Percentiles rank a stretch among this genome's conserved stretches.
Conservation (phyloP, 192 early-diverging fungal species). For the Coemansia sp. region DNA sequence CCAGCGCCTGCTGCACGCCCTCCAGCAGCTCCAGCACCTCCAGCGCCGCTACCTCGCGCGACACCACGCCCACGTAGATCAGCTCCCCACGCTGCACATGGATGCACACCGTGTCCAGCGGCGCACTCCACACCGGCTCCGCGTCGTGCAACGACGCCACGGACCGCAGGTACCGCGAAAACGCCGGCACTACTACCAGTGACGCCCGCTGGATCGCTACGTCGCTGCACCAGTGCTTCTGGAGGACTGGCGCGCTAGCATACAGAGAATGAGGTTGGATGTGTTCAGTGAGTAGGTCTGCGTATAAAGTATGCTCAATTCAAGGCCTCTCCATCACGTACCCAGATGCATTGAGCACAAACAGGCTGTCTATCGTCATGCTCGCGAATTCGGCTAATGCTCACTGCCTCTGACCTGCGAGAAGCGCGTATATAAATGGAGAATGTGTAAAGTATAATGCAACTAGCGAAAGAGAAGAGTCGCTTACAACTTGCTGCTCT, state of each 20-base stretch:
- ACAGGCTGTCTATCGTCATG: conserved; percentile 62
- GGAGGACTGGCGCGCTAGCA: conserved; percentile 74
- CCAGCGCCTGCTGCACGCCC: conserved; percentile 68
- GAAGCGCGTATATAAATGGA: too few species aligned
- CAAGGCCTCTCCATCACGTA: conserved; percentile 29
- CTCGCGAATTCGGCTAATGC: background rate
- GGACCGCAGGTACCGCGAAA: conserved; percentile 52
- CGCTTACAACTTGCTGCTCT: too few species aligned
- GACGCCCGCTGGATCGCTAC: conserved; percentile 58
- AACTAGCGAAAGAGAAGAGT: too few species aligned
- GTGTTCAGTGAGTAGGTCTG: too few species aligned
- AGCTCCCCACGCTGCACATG: conserved; percentile 59
- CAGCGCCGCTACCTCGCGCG: conserved; percentile 74
- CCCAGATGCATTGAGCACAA: conserved; percentile 65
- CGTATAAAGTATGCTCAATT: too few species aligned
- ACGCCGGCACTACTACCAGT: conserved; percentile 62
- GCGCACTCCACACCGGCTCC: conserved; percentile 28
- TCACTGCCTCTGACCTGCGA: too few species aligned
- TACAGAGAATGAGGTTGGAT: background rate
- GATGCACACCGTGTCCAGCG: conserved; percentile 17
- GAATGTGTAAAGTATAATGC: too few species aligned
- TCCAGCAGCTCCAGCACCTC: conserved; percentile 84
- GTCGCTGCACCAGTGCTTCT: conserved; percentile 79
- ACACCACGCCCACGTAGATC: conserved; percentile 71
- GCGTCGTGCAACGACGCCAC: conserved; percentile 34